Percentiles rank a stretch among this genome's conserved stretches.
phyloP scores from a whole-genome alignment of 805 yeast genomes.

The Candida vartiovaarae region DNA sequence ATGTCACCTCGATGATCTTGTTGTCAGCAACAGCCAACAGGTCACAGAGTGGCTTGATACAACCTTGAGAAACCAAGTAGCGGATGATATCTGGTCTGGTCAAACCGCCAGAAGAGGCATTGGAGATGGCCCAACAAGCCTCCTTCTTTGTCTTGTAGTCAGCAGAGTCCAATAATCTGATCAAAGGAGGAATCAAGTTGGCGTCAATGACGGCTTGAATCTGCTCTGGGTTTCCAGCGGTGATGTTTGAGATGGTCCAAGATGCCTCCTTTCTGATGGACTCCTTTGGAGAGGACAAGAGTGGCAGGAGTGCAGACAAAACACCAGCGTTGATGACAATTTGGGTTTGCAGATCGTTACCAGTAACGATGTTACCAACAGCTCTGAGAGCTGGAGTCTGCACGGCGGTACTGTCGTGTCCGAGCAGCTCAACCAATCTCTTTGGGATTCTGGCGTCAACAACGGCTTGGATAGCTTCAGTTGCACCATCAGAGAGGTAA shows the following conservation, averaged over 20 bases:
- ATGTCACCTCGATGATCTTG: constrained; percentile 87
- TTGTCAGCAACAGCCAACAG: constrained; percentile 81
- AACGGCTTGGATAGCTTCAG: constrained; percentile 92
- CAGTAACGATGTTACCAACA: constrained; percentile 96
- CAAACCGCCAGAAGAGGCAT: constrained; percentile 94
- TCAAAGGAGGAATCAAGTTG: constrained; percentile 85
- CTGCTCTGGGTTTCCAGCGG: constrained; percentile 95
- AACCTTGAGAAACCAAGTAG: constrained; percentile 89
- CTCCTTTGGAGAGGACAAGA: constrained; percentile 81
- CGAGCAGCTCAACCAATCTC: constrained; percentile 84
- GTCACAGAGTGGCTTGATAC: constrained; percentile 96
- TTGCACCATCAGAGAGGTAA: constrained; percentile 86
- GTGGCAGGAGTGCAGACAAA: constrained; percentile 72
- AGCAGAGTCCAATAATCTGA: constrained; percentile 71
- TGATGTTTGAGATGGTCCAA: constrained; percentile 97
- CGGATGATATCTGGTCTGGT: constrained; percentile 88
- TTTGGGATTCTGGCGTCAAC: constrained; percentile 94
- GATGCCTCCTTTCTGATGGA: constrained; percentile 95
- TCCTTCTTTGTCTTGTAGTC: constrained; percentile 96
- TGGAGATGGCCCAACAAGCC: constrained; percentile 99
- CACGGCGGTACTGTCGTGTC: constrained; percentile 75
- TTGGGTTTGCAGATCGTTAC: constrained; percentile 94
- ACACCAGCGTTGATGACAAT: constrained; percentile 91
- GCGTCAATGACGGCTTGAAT: constrained; percentile 95
- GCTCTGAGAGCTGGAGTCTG: constrained; percentile 98